phyloP scores from a whole-genome alignment of 768 basidiomycete species.

The Psilocybe sp. region DNA sequence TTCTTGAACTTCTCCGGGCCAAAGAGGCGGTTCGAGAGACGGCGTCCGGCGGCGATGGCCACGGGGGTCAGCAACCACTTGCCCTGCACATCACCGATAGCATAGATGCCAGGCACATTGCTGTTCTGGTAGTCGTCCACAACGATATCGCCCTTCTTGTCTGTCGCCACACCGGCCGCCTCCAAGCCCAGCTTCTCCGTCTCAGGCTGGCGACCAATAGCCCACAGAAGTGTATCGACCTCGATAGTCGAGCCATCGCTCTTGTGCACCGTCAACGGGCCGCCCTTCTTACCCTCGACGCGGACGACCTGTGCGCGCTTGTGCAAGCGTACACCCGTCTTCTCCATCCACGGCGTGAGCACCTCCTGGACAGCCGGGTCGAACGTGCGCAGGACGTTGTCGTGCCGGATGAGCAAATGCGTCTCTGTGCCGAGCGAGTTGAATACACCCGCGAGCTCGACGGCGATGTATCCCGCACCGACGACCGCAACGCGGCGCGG shows the following conservation, averaged over 20 bases:
- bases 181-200: conserved; percentile 80
- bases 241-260: conserved; percentile 75
- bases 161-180: conserved; percentile 69
- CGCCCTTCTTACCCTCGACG: conserved; percentile 73
- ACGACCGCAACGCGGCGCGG: conserved; percentile 93
- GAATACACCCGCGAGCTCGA: conserved; percentile 94
- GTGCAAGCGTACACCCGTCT: conserved; percentile 90
- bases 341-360: conserved; percentile 88
- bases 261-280: conserved; percentile 72
- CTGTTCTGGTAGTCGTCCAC: conserved; percentile 94
- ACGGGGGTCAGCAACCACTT: conserved; percentile 94
- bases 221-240: conserved; percentile 90
- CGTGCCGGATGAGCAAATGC: conserved; percentile 86
- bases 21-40: conserved; percentile 87
- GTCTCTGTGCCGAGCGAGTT: conserved; percentile 89
- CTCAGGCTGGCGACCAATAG: conserved; percentile 84
- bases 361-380: conserved; percentile 84
- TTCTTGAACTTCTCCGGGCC: conserved; percentile 83
- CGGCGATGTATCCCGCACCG: conserved; percentile 97
- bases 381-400: conserved; percentile 90
- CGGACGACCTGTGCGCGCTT: conserved; percentile 70
- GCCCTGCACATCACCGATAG: conserved; percentile 92
- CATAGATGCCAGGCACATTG: conserved; percentile 62
- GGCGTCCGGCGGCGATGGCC: conserved; percentile 92
- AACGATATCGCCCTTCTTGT: conserved; percentile 78